phyloP scores from a whole-genome alignment of 805 yeast species.

The Starmerella vitae region DNA sequence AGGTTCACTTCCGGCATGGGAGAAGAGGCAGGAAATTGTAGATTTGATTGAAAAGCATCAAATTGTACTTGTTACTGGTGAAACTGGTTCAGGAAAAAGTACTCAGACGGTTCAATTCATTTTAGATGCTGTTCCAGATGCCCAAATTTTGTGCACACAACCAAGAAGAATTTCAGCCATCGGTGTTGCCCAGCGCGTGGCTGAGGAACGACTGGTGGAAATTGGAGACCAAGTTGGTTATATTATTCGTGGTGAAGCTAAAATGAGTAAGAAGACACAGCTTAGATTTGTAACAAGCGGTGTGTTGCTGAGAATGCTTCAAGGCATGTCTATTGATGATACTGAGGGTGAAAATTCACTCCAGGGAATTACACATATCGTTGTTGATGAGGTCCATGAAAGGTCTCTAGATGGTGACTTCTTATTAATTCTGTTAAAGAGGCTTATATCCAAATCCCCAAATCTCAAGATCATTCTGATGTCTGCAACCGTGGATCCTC shows the following conservation, averaged over 20 bases:
- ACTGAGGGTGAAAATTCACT: background rate
- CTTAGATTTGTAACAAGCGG: slow-evolving; percentile 88
- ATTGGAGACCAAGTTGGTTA: slow-evolving; percentile 78
- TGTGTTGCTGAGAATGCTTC: slow-evolving; percentile 75
- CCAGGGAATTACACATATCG: slow-evolving; percentile 43
- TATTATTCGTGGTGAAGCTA: slow-evolving; percentile 79
- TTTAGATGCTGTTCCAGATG: slow-evolving; percentile 44
- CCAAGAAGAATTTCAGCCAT: slow-evolving; percentile 93
- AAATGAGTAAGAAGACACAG: slow-evolving; percentile 41
- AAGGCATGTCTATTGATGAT: slow-evolving; percentile 30
- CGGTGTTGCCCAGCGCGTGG: slow-evolving; percentile 84
- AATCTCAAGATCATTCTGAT: slow-evolving; percentile 61
- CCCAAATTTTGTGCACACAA: slow-evolving; percentile 69
- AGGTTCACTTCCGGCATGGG: slow-evolving; percentile 71
- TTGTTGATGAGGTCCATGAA: slow-evolving; percentile 95
- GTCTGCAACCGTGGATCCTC: slow-evolving; percentile 85
- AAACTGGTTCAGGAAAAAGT: slow-evolving; percentile 94
- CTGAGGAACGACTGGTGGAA: slow-evolving; percentile 57
- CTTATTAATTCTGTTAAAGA: slow-evolving; percentile 60
- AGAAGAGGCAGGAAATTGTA: slow-evolving; percentile 43
- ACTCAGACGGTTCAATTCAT: slow-evolving; percentile 89
- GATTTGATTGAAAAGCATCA: slow-evolving; percentile 42
- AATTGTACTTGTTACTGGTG: slow-evolving; percentile 79
- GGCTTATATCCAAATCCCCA: slow-evolving; percentile 34
- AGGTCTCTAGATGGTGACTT: slow-evolving; percentile 85